Evolutionary conservation across 306 rosid species (phyloP).

Genomic region (Medicago ruthenica): DNA sequence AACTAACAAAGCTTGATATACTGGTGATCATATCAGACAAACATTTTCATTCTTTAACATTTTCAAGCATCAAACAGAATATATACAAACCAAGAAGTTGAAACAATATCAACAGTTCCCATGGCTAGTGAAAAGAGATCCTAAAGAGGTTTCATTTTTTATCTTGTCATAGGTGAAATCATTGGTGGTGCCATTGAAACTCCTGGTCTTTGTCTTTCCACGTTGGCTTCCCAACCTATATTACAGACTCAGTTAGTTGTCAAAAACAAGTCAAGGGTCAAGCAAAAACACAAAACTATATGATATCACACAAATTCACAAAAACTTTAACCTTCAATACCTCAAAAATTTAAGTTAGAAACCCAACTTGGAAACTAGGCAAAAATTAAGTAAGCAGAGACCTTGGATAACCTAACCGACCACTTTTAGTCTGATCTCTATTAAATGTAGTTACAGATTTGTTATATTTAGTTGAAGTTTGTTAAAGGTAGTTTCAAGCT

Average conservation of each 20-base stretch:
- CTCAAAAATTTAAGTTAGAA: too few species aligned
- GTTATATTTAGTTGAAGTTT: too few species aligned
- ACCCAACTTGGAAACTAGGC: neutral
- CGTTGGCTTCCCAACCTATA: conserved; percentile 73
- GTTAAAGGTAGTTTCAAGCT: too few species aligned
- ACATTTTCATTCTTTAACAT: neutral
- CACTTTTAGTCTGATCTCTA: too few species aligned
- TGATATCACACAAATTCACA: neutral
- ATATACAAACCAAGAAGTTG: neutral
- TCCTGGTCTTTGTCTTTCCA: conserved; percentile 53
- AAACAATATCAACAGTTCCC: conserved; percentile 26
- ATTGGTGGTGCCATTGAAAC: conserved; percentile 43
- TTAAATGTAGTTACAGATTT: too few species aligned
- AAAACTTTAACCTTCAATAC: neutral
- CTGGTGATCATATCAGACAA: conserved; percentile 13
- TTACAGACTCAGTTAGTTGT: conserved; percentile 8
- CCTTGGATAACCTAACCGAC: too few species aligned
- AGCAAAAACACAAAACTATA: neutral
- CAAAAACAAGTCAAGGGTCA: neutral
- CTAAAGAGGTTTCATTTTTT: conserved; percentile 30
- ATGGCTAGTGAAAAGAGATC: neutral
- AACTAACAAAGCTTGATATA: neutral
- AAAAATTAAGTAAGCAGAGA: neutral
- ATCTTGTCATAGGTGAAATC: conserved; percentile 58
- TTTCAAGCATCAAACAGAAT: conserved; percentile 27